A percentile compares a stretch with the other conserved stretches of the same genome.
Evolutionary conservation across 768 basidiomycete genomes (phyloP).

Genomic region (Podaxis mareebaensis): DNA sequence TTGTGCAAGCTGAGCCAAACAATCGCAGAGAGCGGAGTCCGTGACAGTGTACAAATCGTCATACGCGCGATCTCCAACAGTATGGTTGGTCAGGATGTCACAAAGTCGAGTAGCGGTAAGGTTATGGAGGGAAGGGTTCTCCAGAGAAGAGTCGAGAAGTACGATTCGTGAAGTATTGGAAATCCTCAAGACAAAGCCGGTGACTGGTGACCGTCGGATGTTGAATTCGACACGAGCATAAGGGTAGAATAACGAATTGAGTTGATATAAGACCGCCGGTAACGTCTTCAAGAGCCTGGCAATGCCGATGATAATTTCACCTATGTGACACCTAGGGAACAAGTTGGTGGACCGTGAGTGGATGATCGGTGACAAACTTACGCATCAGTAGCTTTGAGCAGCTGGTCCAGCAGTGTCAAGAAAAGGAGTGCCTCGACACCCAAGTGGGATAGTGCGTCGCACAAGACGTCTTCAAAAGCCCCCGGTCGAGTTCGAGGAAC

Average conservation of each 20-base stretch:
- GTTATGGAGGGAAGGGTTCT: background rate
- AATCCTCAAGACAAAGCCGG: background rate
- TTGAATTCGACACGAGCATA: background rate
- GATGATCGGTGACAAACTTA: background rate
- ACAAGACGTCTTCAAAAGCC: background rate
- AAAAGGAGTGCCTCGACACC: background rate
- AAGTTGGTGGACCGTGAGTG: no score
- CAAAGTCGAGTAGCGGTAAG: background rate
- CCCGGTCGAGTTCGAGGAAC: background rate
- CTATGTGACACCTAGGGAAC: background rate
- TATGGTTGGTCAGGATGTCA: background rate
- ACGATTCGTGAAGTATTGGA: background rate
- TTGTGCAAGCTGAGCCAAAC: background rate
- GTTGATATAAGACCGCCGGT: background rate
- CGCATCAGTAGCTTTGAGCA: background rate
- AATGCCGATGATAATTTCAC: background rate
- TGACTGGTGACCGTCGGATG: background rate
- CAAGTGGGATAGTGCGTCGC: background rate
- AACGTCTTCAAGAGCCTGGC: background rate
- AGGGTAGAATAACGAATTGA: background rate
- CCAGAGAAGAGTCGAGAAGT: background rate
- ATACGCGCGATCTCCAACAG: background rate
- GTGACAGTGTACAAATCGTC: background rate
- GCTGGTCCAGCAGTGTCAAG: background rate
- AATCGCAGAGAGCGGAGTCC: background rate